These are phyloP conservation scores for Arthrobotrys musiformis DNA, from an alignment of 2,329 filamentous ascomycete species.

Conservation along the genomic window DNA sequence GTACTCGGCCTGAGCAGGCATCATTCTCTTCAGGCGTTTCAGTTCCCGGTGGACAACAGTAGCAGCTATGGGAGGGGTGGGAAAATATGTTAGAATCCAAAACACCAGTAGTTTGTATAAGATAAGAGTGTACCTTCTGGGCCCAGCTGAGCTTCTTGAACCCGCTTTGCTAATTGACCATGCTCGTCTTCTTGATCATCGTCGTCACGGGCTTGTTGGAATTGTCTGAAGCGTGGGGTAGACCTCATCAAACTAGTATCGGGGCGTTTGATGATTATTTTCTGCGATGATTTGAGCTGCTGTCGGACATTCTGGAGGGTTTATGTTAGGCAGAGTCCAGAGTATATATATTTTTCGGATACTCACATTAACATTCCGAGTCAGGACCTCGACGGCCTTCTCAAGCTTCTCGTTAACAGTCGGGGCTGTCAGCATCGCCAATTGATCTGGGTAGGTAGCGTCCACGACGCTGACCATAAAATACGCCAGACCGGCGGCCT, in stretches of 20 bases:
- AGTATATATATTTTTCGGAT: too few species aligned
- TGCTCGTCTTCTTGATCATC: slow-evolving; percentile 88
- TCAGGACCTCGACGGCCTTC: slow-evolving; percentile 83
- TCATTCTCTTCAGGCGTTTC: slow-evolving; percentile 91
- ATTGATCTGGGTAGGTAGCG: slow-evolving; percentile 87
- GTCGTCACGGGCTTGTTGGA: slow-evolving; percentile 66
- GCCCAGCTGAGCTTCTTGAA: slow-evolving; percentile 82
- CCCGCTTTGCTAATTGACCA: slow-evolving; percentile 87
- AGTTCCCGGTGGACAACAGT: slow-evolving; percentile 93
- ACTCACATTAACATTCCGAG: slow-evolving; percentile 90
- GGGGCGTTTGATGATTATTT: slow-evolving; percentile 57
- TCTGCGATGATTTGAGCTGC: slow-evolving; percentile 54
- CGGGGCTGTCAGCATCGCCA: slow-evolving; percentile 83
- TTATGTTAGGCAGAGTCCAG: background rate
- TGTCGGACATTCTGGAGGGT: slow-evolving; percentile 34
- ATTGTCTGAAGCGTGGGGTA: slow-evolving; percentile 59
- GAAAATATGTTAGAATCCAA: background rate
- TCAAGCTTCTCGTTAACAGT: slow-evolving; percentile 81
- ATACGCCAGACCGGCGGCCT: slow-evolving; percentile 87
- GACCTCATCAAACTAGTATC: slow-evolving; percentile 49
- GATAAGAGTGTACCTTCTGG: slow-evolving; percentile 69
- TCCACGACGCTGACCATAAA: slow-evolving; percentile 97
- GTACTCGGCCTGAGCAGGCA: slow-evolving; percentile 93
- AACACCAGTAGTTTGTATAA: background rate
- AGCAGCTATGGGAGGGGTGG: slow-evolving; percentile 64